Percentiles rank a stretch among this genome's conserved stretches.
Conservation (phyloP, 805 yeast species). For the Kodamaea kakaduensis region DNA sequence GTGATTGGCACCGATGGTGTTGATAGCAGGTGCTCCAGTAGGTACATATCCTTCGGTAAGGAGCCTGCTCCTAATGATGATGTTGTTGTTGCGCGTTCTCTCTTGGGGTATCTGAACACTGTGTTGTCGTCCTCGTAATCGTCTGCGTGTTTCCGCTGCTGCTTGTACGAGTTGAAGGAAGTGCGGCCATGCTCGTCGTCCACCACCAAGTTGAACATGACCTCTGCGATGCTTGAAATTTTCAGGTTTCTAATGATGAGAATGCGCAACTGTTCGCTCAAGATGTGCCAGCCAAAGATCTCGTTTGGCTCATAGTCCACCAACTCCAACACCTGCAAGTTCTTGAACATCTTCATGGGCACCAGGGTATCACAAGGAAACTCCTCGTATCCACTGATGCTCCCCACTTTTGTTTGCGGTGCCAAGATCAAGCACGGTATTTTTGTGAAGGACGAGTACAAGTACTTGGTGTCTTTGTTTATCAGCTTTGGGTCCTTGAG, state of each 20-base stretch:
- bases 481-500: constrained; percentile 41
- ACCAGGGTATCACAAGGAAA: constrained; percentile 70
- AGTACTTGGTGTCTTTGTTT: constrained; percentile 50
- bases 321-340: constrained; percentile 57
- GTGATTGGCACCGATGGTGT: constrained; percentile 3
- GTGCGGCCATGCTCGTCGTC: constrained; percentile 48
- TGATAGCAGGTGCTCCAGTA: constrained; percentile 8
- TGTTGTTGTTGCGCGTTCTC: constrained; percentile 23
- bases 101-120: constrained; percentile 22
- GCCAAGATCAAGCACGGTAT: constrained; percentile 60
- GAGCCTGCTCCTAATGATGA: constrained; percentile 25
- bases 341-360: constrained; percentile 59
- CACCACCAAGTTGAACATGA: constrained; percentile 48
- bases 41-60: constrained; percentile 18
- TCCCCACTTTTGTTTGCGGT: constrained; percentile 54
- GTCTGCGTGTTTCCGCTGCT: constrained; percentile 15
- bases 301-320: constrained; percentile 61
- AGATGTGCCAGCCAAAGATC: constrained; percentile 59
- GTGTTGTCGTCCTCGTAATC: constrained; percentile 17
- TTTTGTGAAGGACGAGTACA: constrained; percentile 61
- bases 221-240: constrained; percentile 49
- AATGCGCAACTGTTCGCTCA: constrained; percentile 52
- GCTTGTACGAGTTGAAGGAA: constrained; percentile 26
- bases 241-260: constrained; percentile 51
- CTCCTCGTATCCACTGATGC: constrained; percentile 61